phyloP scores from a whole-genome alignment of 208 protist genomes.

The Leishmania major region DNA sequence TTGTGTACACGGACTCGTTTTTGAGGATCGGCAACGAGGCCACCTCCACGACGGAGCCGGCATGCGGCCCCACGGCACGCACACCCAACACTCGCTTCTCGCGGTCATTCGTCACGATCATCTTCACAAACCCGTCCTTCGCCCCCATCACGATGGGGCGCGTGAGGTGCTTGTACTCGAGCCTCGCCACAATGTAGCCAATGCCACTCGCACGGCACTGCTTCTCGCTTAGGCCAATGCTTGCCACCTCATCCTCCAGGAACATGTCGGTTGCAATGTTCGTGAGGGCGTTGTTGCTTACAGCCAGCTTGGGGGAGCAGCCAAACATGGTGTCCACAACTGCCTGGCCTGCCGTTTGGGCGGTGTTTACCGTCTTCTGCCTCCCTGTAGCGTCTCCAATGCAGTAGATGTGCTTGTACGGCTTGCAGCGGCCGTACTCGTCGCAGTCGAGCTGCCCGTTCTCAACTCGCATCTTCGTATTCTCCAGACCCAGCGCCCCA shows the following conservation, averaged over 20 bases:
- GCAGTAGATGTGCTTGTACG: conserved; percentile 79
- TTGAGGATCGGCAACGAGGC: conserved; percentile 63
- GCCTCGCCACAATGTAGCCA: conserved; percentile 57
- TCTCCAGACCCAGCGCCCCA: conserved; percentile 54
- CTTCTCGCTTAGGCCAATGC: conserved; percentile 68
- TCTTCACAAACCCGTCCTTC: conserved; percentile 67
- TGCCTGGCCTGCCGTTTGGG: conserved; percentile 45
- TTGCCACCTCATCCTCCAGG: conserved; percentile 64
- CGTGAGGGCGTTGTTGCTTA: conserved; percentile 25
- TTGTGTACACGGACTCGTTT: conserved; percentile 56
- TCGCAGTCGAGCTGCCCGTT: conserved; percentile 53
- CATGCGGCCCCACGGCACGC: conserved; percentile 58
- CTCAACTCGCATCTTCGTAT: conserved; percentile 49
- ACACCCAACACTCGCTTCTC: conserved; percentile 72
- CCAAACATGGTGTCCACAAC: conserved; percentile 72
- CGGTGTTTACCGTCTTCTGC: conserved; percentile 46
- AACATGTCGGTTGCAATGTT: conserved; percentile 62
- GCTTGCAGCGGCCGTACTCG: conserved; percentile 51
- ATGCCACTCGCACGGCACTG: conserved; percentile 53
- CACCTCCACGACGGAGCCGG: conserved; percentile 68
- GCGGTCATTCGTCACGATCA: conserved; percentile 69
- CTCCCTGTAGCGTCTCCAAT: conserved; percentile 54
- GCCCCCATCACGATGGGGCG: conserved; percentile 56
- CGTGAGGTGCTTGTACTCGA: conserved; percentile 41
- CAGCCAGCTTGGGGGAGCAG: conserved; percentile 21